Evolutionary conservation across 768 basidiomycete species (phyloP).

Genomic region (Gymnopilus junonius): DNA sequence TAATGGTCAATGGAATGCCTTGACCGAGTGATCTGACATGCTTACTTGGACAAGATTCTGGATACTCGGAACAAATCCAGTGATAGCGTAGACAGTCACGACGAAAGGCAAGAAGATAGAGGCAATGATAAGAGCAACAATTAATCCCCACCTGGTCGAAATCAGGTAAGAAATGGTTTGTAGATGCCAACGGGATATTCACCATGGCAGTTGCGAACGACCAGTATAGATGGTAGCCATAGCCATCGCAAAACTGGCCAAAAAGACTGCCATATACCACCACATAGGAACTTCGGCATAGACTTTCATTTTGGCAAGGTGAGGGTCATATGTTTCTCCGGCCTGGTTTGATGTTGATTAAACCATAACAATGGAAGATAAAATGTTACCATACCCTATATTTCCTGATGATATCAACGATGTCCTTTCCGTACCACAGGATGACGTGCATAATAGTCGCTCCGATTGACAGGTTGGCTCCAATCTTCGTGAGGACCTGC

Average conservation of each 20-base stretch:
- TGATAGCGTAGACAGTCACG: constrained; percentile 56
- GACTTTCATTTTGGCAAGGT: constrained; percentile 59
- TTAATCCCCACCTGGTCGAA: constrained; percentile 48
- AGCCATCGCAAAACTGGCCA: constrained; percentile 51
- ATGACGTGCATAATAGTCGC: constrained; percentile 56
- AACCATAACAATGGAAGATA: not conserved
- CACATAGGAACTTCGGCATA: constrained; percentile 49
- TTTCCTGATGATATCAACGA: constrained; percentile 43
- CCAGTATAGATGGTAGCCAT: constrained; percentile 59
- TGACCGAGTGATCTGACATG: not conserved
- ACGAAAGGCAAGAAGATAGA: constrained; percentile 54
- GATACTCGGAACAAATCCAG: constrained; percentile 44
- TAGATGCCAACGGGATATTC: constrained; percentile 11
- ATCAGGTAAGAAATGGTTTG: not conserved
- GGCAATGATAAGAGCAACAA: constrained; percentile 57
- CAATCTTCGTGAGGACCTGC: constrained; percentile 46
- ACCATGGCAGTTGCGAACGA: constrained; percentile 60
- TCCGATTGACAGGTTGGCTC: constrained; percentile 41
- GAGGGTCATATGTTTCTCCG: constrained; percentile 51
- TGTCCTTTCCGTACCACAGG: constrained; percentile 57
- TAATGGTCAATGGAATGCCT: not conserved
- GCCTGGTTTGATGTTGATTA: constrained; percentile 12
- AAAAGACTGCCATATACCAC: constrained; percentile 53
- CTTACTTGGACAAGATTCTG: constrained; percentile 38
- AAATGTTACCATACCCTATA: constrained; percentile 36